Conservation (phyloP, 2,329 filamentous ascomycete genomes). For the Diplodia intermedia region DNA sequence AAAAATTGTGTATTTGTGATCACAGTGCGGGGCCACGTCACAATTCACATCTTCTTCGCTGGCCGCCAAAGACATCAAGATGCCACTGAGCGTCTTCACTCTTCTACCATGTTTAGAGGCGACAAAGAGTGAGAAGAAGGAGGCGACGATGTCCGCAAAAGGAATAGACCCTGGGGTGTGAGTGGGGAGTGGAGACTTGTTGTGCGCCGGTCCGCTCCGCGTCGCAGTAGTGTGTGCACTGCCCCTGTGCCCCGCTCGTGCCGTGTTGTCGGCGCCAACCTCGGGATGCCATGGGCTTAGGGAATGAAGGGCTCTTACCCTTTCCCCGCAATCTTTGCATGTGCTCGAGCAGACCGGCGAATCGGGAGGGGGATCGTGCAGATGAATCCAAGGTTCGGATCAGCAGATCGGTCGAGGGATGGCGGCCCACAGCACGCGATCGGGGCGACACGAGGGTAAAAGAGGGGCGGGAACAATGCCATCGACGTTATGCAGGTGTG, state of each 20-base stretch:
- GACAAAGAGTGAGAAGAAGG: too few relatives aligned
- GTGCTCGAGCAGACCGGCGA: background rate
- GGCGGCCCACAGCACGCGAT: background rate
- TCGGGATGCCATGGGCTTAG: too few relatives aligned
- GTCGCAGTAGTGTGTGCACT: background rate
- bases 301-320: background rate
- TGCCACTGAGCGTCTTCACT: too few relatives aligned
- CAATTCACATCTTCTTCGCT: too few relatives aligned
- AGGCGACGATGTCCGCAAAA: too few relatives aligned
- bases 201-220: background rate
- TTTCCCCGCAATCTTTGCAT: background rate
- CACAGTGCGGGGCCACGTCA: background rate
- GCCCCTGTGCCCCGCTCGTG: too few relatives aligned
- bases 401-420: background rate
- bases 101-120: too few relatives aligned
- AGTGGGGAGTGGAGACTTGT: background rate
- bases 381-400: background rate
- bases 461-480: background rate
- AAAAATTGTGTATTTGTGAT: too few relatives aligned
- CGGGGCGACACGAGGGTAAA: background rate
- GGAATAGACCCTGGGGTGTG: too few relatives aligned
- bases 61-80: too few relatives aligned
- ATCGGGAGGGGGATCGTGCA: background rate
- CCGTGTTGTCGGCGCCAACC: too few relatives aligned
- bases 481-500: too few relatives aligned